Evolutionary conservation across 305 asterid genomes (phyloP), one percentile per base, ranked within the genome.

Genomic region (Ajuga reptans): DNA sequence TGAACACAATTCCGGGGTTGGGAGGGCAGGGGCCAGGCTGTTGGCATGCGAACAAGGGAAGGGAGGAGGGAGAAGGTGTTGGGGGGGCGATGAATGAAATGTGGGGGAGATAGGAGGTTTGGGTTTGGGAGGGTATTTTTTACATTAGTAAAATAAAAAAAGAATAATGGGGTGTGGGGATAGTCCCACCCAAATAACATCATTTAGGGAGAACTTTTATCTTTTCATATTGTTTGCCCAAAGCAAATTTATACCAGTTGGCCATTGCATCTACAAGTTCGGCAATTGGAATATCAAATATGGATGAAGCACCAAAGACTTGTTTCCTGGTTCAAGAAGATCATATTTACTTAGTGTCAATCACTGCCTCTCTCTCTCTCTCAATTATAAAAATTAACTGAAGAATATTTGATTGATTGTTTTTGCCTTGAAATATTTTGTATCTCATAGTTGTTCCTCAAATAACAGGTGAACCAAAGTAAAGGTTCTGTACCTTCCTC

Each of bases 401-500:
- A 17, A 7, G 66, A 41, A 11, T 12, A 21, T 12, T 54, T 21
- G 2, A 54, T 49, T 46, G 62, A 53, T 39, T 60, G 18, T 5
- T 55, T 69, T 77, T 55, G 31, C 57, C 53, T 62, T 72, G 71
- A 43, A 47, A 43, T 17, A 14, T 3, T 73, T 10, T 56, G 39
- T 49, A 27, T 47, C 47, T 57, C 37, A 73, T 36, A 46, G 63
- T 29, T 10, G 18, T 64, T 69, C 64, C 33, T 63, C 68, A 53
- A 33, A 65, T 64, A 50, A 61, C 88, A 93, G 99, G 86, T 78
- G 67, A 84, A 84, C 77, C 92, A 87, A 72, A 71, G 46, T 31
- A 93, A 84, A 77, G 77, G 86, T 74, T 72, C 86, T 65, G 74
- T 66, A 21, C 80, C 93, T 52, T 79, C 89, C 75, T 73, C 95